Evolutionary conservation across 2,329 filamentous ascomycete genomes (phyloP).

Genomic region (Venturia oleaginea): DNA sequence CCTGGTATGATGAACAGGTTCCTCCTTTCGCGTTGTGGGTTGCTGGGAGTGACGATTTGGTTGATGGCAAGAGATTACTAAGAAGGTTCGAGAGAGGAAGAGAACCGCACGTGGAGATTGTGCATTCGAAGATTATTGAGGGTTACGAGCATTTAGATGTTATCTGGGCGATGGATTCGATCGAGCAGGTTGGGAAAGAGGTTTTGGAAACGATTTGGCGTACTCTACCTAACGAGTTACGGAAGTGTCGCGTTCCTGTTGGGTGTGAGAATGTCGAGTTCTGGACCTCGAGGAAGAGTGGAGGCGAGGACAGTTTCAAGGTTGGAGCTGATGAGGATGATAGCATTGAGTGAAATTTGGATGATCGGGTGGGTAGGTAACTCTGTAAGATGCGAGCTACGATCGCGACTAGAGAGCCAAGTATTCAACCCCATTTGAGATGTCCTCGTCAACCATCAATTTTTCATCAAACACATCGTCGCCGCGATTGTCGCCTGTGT

Average conservation of each 20-base stretch:
- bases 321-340: background rate
- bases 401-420: background rate
- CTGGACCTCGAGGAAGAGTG: background rate
- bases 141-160: conserved; percentile 93
- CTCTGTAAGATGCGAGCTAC: background rate
- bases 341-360: background rate
- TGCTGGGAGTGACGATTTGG: conserved; percentile 70
- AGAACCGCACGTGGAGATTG: conserved; percentile 72
- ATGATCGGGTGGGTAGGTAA: background rate
- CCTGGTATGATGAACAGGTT: conserved; percentile 74
- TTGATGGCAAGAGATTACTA: conserved; percentile 70
- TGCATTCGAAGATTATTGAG: conserved; percentile 73
- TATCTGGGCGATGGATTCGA: conserved; percentile 85
- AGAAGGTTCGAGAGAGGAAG: conserved; percentile 64
- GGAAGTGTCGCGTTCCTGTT: conserved; percentile 54
- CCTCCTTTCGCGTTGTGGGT: conserved; percentile 88
- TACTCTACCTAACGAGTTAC: conserved; percentile 50
- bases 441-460: background rate
- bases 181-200: conserved; percentile 74
- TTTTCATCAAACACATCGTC: background rate
- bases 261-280: conserved; percentile 11
- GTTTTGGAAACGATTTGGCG: conserved; percentile 77
- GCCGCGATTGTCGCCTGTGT: background rate
- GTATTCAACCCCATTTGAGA: background rate
- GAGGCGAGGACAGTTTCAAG: background rate